Evolutionary conservation across 148 eudicot species (phyloP).

Genomic region (Bassia scoparia): DNA sequence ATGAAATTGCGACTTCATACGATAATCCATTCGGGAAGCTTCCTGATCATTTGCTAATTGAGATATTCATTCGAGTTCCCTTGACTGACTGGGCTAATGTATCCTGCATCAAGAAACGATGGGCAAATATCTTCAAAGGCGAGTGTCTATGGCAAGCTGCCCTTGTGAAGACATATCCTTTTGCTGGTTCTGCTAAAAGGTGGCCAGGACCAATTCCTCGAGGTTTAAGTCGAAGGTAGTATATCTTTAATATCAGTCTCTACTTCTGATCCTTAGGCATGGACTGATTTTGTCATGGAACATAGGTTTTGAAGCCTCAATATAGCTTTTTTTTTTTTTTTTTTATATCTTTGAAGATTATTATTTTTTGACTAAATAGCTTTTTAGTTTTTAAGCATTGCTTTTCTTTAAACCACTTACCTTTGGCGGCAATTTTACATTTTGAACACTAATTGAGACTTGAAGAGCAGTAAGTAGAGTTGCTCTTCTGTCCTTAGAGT

Average conservation of each 20-base stretch:
- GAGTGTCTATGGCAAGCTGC: slow-evolving; percentile 72
- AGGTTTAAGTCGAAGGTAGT: slow-evolving; percentile 75
- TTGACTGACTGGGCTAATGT: slow-evolving; percentile 52
- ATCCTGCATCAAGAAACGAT: slow-evolving; percentile 61
- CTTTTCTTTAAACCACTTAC: no score
- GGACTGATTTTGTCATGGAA: not conserved
- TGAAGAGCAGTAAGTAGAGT: no score
- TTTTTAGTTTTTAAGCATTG: no score
- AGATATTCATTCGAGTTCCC: slow-evolving; percentile 71
- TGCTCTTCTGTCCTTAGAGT: not conserved
- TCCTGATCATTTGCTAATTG: slow-evolving; percentile 71
- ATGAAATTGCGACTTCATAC: slow-evolving; percentile 21
- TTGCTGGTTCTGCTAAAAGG: slow-evolving; percentile 39
- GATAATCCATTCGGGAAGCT: slow-evolving; percentile 47
- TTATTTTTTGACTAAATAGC: not conserved
- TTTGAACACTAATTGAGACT: not conserved
- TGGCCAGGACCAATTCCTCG: slow-evolving; percentile 91
- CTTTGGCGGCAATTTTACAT: not conserved
- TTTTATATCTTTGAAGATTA: not conserved
- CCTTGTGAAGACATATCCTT: slow-evolving; percentile 52
- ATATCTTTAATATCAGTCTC: not conserved
- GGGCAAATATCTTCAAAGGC: slow-evolving; percentile 54
- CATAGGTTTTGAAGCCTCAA: not conserved
- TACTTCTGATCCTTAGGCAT: not conserved
- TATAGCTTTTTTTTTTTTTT: not conserved